Evolutionary conservation across 768 basidiomycete species (phyloP).

Genomic region (Mycena epipterygia): DNA sequence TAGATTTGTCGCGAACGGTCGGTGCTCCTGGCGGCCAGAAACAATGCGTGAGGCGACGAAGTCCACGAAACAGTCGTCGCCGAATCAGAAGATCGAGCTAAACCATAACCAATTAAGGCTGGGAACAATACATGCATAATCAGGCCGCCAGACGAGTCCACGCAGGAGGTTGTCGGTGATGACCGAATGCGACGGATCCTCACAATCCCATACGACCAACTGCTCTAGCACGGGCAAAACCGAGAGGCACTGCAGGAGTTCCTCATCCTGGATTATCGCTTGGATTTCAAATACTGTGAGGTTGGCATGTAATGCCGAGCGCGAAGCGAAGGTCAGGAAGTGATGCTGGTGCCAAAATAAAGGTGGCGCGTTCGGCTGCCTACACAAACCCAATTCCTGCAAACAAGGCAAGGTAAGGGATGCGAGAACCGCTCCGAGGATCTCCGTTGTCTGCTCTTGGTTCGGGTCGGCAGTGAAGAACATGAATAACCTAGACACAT

Average conservation of each 20-base stretch:
- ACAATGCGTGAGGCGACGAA: neutral
- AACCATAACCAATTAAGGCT: neutral
- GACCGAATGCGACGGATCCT: neutral
- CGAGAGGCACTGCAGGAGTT: constrained; percentile 9
- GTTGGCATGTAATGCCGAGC: neutral
- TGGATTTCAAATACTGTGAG: neutral
- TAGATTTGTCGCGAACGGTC: neutral
- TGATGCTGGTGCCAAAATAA: neutral
- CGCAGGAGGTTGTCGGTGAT: constrained; percentile 3
- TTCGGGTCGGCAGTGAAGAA: neutral
- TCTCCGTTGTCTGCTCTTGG: too few relatives aligned
- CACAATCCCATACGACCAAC: neutral
- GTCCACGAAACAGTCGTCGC: neutral
- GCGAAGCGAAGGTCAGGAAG: neutral
- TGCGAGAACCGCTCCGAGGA: neutral
- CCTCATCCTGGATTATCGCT: neutral
- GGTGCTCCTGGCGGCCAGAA: neutral
- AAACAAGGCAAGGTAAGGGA: neutral
- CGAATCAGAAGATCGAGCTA: neutral
- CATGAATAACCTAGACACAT: neutral
- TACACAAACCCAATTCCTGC: neutral
- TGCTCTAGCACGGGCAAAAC: neutral
- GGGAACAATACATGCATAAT: neutral
- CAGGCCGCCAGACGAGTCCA: neutral
- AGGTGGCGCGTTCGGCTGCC: neutral